Conservation (phyloP, 306 rosid species). For the Cucurbita maxima region DNA sequence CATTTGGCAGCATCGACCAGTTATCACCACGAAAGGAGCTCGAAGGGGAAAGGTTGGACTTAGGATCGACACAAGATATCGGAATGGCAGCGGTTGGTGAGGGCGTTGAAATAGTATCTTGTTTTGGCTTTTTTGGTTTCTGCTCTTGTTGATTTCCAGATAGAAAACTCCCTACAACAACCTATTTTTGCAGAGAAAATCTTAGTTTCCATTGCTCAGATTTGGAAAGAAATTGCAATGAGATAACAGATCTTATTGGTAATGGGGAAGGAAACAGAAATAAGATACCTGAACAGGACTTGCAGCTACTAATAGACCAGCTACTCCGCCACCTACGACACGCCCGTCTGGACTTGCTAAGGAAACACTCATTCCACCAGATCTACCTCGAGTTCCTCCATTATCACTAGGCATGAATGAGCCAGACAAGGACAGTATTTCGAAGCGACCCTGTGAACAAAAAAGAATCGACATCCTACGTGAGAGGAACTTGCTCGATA, state of each 20-base stretch:
- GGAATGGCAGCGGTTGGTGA: slow-evolving; percentile 36
- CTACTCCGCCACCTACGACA: slow-evolving; percentile 91
- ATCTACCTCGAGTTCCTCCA: slow-evolving; percentile 81
- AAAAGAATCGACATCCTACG: neutral
- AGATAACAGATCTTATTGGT: neutral
- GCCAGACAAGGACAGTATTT: slow-evolving; percentile 80
- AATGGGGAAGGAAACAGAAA: neutral
- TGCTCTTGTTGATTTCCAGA: slow-evolving; percentile 87
- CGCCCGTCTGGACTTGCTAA: slow-evolving; percentile 91
- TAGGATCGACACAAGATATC: slow-evolving; percentile 38
- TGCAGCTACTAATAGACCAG: slow-evolving; percentile 85
- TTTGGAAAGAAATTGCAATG: neutral
- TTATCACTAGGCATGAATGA: slow-evolving; percentile 81
- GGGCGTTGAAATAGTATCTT: slow-evolving; percentile 28
- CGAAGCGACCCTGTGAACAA: slow-evolving; percentile 67
- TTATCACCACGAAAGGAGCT: slow-evolving; percentile 32
- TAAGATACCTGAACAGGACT: slow-evolving; percentile 68
- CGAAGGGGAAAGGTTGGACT: slow-evolving; percentile 25
- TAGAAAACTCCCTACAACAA: slow-evolving; percentile 87
- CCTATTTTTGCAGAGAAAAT: slow-evolving; percentile 28
- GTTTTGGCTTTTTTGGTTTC: slow-evolving; percentile 62
- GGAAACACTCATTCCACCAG: slow-evolving; percentile 96
- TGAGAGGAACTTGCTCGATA: neutral
- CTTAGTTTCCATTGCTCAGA: neutral
- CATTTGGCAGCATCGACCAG: slow-evolving; percentile 37